Base-by-base conservation (phyloP, 768 basidiomycete species). In the Sarcodon aspratus region DNA sequence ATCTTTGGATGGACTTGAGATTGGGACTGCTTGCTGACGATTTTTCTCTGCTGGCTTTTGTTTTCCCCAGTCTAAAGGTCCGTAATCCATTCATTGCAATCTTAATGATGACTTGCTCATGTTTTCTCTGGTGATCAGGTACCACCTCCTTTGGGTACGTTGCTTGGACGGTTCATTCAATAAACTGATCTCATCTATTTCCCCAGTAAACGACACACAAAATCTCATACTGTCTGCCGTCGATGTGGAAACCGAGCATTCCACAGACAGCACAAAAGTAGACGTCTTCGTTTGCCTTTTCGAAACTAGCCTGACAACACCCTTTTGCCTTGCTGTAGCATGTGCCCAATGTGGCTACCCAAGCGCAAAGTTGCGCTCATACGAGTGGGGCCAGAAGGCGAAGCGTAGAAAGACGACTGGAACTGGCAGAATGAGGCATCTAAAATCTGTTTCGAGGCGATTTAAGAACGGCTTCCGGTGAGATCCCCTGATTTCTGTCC, bases 401-500 rank as follows among this genome's bases (percentile, higher is more conserved):
- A 97, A 98, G 82, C 85, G 96, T 71, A 85, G 95, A 82, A 96
- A 95, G 84, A 98, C 95, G 44, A 97, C 96, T 51, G 96, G 96
- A 52, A 94, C 95, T 56, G 95, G 95, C 56, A 78, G 94, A 63
- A 96, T 96, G 93, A 72, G 75, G 52, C 82, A 92, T 78, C 77
- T 98, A 69, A 96, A 93, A 77, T 68, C 75, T 47, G 95, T 98
- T 38, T 82, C 85, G 59, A 80, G 94, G 65, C 79, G 91, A 58
- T 98, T 97, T 85, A 98, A 98, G 84, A 97, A 96, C 64, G 92
- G 95, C 49, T 97, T 95, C 82, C 80, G 86, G 90, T 88, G 52
- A 46, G 76, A 50, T 11, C 9, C 32, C 7, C 12, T 2, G 13
- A 15, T 17, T 31, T 44, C 40, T 21, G 10, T 44, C 15, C 48